These are phyloP conservation scores for Sicyos baderoa DNA, from an alignment of 306 rosid genomes.

Conservation along the genomic window DNA sequence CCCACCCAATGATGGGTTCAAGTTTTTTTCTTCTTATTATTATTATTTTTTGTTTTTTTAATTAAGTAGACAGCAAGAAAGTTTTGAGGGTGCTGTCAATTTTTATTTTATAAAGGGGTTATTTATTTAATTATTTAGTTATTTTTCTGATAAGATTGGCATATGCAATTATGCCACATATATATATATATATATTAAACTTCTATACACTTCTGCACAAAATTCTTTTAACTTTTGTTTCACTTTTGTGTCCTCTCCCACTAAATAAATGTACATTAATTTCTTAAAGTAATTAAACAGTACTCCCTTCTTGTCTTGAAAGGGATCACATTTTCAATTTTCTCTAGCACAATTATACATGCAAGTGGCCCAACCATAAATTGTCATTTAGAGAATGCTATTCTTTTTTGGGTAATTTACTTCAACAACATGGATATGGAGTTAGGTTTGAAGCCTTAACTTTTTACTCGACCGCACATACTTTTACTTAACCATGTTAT, in stretches of 20 bases:
- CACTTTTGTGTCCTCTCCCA: constrained; percentile 12
- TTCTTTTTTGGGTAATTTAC: too few species aligned
- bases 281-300: background rate
- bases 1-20: background rate
- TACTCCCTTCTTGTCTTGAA: background rate
- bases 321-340: background rate
- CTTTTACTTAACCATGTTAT: too few species aligned
- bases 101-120: background rate
- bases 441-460: too few species aligned
- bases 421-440: too few species aligned
- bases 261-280: background rate
- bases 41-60: too few species aligned
- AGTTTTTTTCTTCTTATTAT: too few species aligned
- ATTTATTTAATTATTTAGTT: too few species aligned
- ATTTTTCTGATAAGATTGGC: background rate
- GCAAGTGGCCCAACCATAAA: too few species aligned
- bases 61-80: background rate
- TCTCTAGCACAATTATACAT: background rate
- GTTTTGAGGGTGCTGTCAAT: background rate
- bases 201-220: background rate
- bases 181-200: background rate
- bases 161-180: constrained; percentile 6
- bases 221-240: background rate
- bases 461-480: too few species aligned
- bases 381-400: too few species aligned